A percentile compares a stretch with the other conserved stretches of the same genome.
phyloP scores from a whole-genome alignment of 78 protist species.

The Dictyostelium firmibasis region DNA sequence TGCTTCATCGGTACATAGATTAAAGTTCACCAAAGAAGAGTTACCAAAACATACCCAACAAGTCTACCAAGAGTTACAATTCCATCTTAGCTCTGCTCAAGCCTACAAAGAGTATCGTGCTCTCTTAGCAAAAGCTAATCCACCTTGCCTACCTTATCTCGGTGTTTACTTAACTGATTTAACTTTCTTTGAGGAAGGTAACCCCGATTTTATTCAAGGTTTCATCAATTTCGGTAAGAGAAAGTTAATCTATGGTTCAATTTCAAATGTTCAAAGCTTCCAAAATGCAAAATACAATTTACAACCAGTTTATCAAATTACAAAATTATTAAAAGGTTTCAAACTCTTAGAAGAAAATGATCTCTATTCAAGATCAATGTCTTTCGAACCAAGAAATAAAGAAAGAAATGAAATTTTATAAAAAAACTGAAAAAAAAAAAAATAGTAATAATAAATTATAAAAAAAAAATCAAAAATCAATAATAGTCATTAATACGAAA shows the following conservation, averaged over 20 bases:
- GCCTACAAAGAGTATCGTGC: slow-evolving; percentile 65
- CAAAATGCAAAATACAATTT: slow-evolving; percentile 70
- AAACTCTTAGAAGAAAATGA: slow-evolving; percentile 55
- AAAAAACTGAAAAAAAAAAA: neutral
- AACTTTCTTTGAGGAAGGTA: slow-evolving; percentile 82
- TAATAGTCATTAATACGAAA: too few relatives aligned
- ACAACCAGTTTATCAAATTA: slow-evolving; percentile 68
- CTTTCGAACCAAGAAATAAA: slow-evolving; percentile 67
- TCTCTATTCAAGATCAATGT: slow-evolving; percentile 38
- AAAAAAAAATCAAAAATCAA: neutral
- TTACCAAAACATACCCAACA: slow-evolving; percentile 72
- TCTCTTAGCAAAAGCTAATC: slow-evolving; percentile 50
- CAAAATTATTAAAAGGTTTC: slow-evolving; percentile 25
- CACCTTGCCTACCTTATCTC: slow-evolving; percentile 66
- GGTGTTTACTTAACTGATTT: slow-evolving; percentile 81
- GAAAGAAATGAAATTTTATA: slow-evolving; percentile 18
- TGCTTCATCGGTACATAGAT: slow-evolving; percentile 61
- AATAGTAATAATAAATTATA: neutral
- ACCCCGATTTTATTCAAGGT: slow-evolving; percentile 68
- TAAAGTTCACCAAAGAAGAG: slow-evolving; percentile 67
- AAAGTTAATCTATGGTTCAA: slow-evolving; percentile 47
- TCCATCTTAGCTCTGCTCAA: neutral
- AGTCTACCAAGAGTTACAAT: slow-evolving; percentile 5
- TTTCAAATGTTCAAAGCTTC: slow-evolving; percentile 33
- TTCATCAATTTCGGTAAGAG: slow-evolving; percentile 74